Evolutionary conservation across 2,329 filamentous ascomycete species (phyloP).

Genomic region (Hymenoscyphus infarciens): DNA sequence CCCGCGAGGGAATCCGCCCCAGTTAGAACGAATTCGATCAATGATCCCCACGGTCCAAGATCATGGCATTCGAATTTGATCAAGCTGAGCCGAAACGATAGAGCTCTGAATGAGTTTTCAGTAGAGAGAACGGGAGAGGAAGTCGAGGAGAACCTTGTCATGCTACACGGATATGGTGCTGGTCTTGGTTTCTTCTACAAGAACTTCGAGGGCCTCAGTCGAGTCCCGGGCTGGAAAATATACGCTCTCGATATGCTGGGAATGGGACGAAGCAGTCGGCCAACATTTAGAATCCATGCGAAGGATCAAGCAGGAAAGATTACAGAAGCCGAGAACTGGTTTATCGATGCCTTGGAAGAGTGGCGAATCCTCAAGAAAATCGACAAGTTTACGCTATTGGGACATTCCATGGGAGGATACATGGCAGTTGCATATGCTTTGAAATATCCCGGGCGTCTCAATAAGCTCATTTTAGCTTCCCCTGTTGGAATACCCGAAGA

Average conservation of each 20-base stretch:
- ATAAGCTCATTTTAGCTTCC: slow-evolving; percentile 93
- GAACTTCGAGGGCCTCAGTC: slow-evolving; percentile 86
- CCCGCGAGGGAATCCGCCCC: slow-evolving; percentile 39
- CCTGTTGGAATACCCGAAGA: slow-evolving; percentile 95
- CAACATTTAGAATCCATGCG: slow-evolving; percentile 77
- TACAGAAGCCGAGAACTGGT: slow-evolving; percentile 88
- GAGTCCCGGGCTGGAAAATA: slow-evolving; percentile 76
- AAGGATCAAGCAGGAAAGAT: slow-evolving; percentile 80
- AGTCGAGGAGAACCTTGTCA: slow-evolving; percentile 82
- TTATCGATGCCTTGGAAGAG: slow-evolving; percentile 92
- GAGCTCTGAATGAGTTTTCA: slow-evolving; percentile 65
- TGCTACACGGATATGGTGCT: slow-evolving; percentile 95
- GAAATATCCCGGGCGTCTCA: slow-evolving; percentile 90
- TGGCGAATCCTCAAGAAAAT: slow-evolving; percentile 88
- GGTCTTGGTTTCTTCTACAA: slow-evolving; percentile 98
- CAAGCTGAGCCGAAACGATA: slow-evolving; percentile 76
- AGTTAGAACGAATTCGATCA: slow-evolving; percentile 46
- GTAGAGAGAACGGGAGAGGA: slow-evolving; percentile 67
- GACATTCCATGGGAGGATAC: slow-evolving; percentile 92
- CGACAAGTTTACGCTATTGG: slow-evolving; percentile 87
- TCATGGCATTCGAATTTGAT: slow-evolving; percentile 86
- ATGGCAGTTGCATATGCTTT: slow-evolving; percentile 92
- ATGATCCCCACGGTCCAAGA: slow-evolving; percentile 80
- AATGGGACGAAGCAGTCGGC: slow-evolving; percentile 85
- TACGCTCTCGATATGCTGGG: slow-evolving; percentile 94